Evolutionary conservation across 1,284 basidiomycete species (phyloP), one percentile per base, ranked within the genome.

Genomic region (Apiotrichum siamense): DNA sequence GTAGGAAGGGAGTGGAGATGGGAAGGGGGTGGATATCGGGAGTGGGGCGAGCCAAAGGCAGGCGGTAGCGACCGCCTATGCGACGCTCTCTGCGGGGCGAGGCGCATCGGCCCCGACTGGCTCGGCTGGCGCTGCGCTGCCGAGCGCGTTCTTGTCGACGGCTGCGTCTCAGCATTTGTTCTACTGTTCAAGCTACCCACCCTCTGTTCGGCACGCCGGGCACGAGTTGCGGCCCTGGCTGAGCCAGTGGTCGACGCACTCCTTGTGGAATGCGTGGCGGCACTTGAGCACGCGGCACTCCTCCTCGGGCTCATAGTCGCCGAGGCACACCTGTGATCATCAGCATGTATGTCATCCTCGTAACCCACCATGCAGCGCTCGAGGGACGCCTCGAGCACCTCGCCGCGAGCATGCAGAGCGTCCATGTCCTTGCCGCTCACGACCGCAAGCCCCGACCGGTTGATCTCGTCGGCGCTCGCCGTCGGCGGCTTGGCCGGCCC

Each of bases 201-300:
- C 70, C 49, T 72, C 69, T 7, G 66, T 58, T 13, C 70, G 52
- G 54, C 88, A 93, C n/a, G 87, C 87, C 17, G 90, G 90, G 66
- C 90, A 94, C 55, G 87, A 88, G 67, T 94, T 93, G 49, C 83
- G 79, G 4, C 89, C 88, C 13, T 81, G 83, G 70, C 85, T 81
- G 36, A 94, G 76, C 90, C 90, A 93, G 40, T 69, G 68, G 71
- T 94, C 90, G 9, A 94, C 88, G 61, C 90, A 94, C 12, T 74
- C 76, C 62, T 83, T 83, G 66, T 94, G 90, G 78, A 89, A 93
- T 10, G 81, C 83, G 72, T 94, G 89, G 60, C 82, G 80, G 73
- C 90, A 93, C 7, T 76, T 76, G 75, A 94, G 79, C 39, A 93
- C 75, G 20, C 90, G 81, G 47, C 90, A 75, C 29, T 87, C 82